Evolutionary conservation across 2,329 filamentous ascomycete species (phyloP).

Genomic region (Metarhizium brunneum): DNA sequence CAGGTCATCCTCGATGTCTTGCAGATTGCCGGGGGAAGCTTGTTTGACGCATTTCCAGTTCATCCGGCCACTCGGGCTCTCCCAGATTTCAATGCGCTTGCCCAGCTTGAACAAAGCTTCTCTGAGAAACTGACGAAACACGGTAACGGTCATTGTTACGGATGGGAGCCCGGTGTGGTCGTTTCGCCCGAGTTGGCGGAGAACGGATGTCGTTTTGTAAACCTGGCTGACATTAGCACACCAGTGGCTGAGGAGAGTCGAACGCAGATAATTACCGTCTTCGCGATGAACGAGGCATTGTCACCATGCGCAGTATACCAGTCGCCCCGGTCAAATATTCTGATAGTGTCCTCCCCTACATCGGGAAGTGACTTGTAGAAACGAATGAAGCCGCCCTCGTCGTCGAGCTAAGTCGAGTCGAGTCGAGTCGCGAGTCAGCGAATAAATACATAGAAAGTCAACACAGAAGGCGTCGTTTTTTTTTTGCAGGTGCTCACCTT

Average conservation of each 20-base stretch:
- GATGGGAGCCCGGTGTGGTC: constrained; percentile 81
- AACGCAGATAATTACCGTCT: constrained; percentile 44
- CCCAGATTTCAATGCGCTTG: constrained; percentile 87
- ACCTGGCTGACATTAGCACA: constrained; percentile 41
- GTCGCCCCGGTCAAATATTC: constrained; percentile 89
- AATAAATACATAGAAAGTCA: neutral
- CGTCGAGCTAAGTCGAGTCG: constrained; percentile 60
- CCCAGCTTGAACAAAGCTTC: constrained; percentile 88
- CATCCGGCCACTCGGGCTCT: constrained; percentile 64
- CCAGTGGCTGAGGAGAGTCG: neutral
- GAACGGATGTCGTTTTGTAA: constrained; percentile 95
- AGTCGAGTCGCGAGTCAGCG: neutral
- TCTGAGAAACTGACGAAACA: constrained; percentile 89
- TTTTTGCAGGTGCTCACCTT: neutral
- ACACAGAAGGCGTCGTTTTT: neutral
- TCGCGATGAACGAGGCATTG: constrained; percentile 75
- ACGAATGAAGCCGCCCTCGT: constrained; percentile 93
- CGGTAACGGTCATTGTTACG: constrained; percentile 90
- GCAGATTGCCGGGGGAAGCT: constrained; percentile 89
- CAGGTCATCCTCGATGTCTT: constrained; percentile 93
- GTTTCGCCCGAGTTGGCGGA: constrained; percentile 78
- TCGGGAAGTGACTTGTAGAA: constrained; percentile 82
- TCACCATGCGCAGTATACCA: constrained; percentile 92
- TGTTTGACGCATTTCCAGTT: constrained; percentile 90
- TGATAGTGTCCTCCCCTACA: constrained; percentile 64